Evolutionary conservation across 495 filamentous ascomycete species (phyloP).

Genomic region (Chaetomidium leptoderma): DNA sequence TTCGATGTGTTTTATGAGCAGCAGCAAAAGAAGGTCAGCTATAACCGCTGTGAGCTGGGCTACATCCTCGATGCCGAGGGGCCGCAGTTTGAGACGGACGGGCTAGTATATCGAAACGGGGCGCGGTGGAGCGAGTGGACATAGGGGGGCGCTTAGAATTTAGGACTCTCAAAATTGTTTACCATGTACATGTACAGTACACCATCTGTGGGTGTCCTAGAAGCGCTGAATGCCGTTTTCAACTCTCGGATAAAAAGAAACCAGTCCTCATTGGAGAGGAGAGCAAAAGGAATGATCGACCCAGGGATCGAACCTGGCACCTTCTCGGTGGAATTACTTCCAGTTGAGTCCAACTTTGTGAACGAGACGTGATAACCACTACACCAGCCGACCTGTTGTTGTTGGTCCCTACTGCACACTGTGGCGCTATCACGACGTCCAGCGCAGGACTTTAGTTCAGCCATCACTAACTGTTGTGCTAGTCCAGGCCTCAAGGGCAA

Average conservation of each 20-base stretch:
- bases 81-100: constrained; percentile 45
- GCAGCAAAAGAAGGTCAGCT: constrained; percentile 47
- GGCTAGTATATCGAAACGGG: constrained; percentile 28
- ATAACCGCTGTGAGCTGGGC: constrained; percentile 55
- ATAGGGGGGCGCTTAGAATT: background rate
- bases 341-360: constrained; percentile 11
- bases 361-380: constrained; percentile 26
- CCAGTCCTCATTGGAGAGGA: too few relatives aligned
- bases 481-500: too few relatives aligned
- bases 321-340: constrained; percentile 17
- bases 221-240: background rate
- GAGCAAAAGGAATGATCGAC: constrained; percentile 17
- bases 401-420: too few relatives aligned
- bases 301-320: constrained; percentile 24
- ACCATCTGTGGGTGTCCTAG: too few relatives aligned
- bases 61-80: constrained; percentile 60
- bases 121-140: constrained; percentile 33
- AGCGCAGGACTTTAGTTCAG: too few relatives aligned
- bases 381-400: constrained; percentile 17
- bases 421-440: too few relatives aligned
- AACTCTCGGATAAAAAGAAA: background rate
- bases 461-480: too few relatives aligned
- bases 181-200: background rate
- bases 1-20: constrained; percentile 56
- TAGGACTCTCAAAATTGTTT: too few relatives aligned